These are phyloP conservation scores for Eleusine coracana DNA, from an alignment of 176 grass and related monocot genomes.

Conservation along the genomic window DNA sequence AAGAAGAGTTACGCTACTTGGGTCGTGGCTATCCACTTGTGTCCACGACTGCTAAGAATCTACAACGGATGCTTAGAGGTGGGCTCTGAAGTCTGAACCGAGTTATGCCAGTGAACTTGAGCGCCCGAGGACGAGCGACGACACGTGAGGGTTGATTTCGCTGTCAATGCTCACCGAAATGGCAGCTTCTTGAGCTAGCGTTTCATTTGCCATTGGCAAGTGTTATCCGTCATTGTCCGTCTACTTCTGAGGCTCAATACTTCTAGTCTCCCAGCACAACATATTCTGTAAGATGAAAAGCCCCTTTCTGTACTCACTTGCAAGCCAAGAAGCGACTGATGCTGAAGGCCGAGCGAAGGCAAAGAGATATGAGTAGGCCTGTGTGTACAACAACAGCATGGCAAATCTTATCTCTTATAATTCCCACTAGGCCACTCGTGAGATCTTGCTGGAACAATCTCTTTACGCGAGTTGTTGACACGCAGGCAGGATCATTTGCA, in stretches of 20 bases:
- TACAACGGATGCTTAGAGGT: neutral
- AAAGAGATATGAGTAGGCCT: too few relatives aligned
- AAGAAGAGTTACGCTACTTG: too few relatives aligned
- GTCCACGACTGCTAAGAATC: neutral
- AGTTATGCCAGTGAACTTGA: neutral
- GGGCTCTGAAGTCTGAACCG: neutral
- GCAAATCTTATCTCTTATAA: too few relatives aligned
- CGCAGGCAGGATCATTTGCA: too few relatives aligned
- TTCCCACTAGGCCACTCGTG: too few relatives aligned
- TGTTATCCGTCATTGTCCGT: neutral
- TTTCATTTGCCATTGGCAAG: neutral
- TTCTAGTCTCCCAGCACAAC: neutral
- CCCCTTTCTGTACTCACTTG: conserved; percentile 24
- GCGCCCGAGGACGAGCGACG: neutral
- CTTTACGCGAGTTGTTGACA: too few relatives aligned
- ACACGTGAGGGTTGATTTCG: neutral
- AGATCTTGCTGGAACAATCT: too few relatives aligned
- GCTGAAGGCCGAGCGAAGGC: neutral
- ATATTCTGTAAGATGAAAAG: neutral
- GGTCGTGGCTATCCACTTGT: neutral
- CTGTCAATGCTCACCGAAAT: neutral
- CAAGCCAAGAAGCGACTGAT: neutral
- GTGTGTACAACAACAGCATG: too few relatives aligned
- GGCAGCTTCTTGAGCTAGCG: neutral
- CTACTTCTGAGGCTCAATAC: neutral